phyloP scores from a whole-genome alignment of 2,329 filamentous ascomycete species.

The Cladosporium sp. region DNA sequence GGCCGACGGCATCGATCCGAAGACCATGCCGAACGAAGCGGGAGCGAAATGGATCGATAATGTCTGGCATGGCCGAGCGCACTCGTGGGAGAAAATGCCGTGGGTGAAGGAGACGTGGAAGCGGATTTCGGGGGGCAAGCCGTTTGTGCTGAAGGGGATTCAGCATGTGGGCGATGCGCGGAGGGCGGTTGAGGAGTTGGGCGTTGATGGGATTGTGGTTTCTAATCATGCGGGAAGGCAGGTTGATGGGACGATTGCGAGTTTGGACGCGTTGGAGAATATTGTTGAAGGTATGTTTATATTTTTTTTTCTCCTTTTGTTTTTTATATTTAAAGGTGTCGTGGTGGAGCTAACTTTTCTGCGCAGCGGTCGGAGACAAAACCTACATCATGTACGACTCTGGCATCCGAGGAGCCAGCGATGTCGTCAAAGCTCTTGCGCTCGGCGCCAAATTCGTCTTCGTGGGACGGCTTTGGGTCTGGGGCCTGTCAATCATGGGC shows the following conservation, averaged over 20 bases:
- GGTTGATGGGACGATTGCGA: conserved; percentile 62
- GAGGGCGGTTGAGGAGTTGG: conserved; percentile 60
- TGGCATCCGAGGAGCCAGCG: conserved; percentile 58
- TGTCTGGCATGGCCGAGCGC: conserved; percentile 65
- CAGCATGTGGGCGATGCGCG: conserved; percentile 66
- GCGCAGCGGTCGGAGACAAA: conserved; percentile 51
- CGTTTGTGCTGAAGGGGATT: conserved; percentile 69
- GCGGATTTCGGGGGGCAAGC: conserved; percentile 55
- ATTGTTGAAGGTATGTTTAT: conserved; percentile 52
- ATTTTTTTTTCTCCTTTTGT: neutral
- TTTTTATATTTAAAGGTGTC: neutral
- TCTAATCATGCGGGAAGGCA: conserved; percentile 72
- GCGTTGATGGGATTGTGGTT: conserved; percentile 68
- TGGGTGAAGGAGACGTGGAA: conserved; percentile 65
- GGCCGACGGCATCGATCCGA: conserved; percentile 56
- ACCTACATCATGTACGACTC: conserved; percentile 62
- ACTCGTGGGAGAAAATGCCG: conserved; percentile 66
- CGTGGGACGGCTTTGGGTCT: conserved; percentile 63
- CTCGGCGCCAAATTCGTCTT: conserved; percentile 65
- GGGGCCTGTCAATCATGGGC: conserved; percentile 61
- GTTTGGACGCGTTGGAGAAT: conserved; percentile 61
- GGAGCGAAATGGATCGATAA: conserved; percentile 65
- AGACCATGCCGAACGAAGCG: conserved; percentile 55
- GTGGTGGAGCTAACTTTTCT: neutral
- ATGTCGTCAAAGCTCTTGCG: conserved; percentile 63